These are phyloP conservation scores for Linum lewisii DNA, from an alignment of 345 rosid genomes.

Conservation along the genomic window DNA sequence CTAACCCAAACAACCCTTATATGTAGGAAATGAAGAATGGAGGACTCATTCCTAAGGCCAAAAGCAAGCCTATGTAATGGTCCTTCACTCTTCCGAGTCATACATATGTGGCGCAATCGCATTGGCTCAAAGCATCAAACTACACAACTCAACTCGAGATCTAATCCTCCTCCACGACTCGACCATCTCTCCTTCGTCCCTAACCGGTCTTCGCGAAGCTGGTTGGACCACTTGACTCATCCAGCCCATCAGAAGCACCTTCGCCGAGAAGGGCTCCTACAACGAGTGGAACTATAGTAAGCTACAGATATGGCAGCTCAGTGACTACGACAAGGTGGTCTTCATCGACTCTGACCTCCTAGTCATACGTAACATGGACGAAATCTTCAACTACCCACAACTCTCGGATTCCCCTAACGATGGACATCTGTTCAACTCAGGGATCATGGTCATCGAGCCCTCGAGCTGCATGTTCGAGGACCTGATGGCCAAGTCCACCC, in stretches of 20 bases:
- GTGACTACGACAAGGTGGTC: constrained; percentile 47
- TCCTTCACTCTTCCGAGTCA: constrained; percentile 77
- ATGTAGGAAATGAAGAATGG: constrained; percentile 26
- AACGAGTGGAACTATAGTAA: constrained; percentile 93
- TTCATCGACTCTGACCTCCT: constrained; percentile 73
- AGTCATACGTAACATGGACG: constrained; percentile 41
- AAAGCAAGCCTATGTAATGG: constrained; percentile 57
- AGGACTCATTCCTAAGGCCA: not conserved
- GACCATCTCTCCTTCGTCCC: constrained; percentile 32
- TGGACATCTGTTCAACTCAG: constrained; percentile 51
- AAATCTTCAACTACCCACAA: constrained; percentile 49
- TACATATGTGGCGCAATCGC: constrained; percentile 92
- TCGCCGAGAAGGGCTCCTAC: constrained; percentile 41
- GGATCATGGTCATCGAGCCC: constrained; percentile 84
- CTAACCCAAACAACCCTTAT: no score
- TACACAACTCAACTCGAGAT: constrained; percentile 34
- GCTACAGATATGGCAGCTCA: constrained; percentile 62
- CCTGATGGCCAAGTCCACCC: constrained; percentile 32
- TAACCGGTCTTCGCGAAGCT: constrained; percentile 37
- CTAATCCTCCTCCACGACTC: constrained; percentile 67
- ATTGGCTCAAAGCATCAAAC: constrained; percentile 66
- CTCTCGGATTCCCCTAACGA: constrained; percentile 50
- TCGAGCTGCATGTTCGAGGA: constrained; percentile 54
- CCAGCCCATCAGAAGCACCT: constrained; percentile 54
- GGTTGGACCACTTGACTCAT: constrained; percentile 56